Evolutionary conservation across 2,329 filamentous ascomycete genomes (phyloP), one percentile per base, ranked within the genome.

Genomic region (Colletotrichum coccodes): DNA sequence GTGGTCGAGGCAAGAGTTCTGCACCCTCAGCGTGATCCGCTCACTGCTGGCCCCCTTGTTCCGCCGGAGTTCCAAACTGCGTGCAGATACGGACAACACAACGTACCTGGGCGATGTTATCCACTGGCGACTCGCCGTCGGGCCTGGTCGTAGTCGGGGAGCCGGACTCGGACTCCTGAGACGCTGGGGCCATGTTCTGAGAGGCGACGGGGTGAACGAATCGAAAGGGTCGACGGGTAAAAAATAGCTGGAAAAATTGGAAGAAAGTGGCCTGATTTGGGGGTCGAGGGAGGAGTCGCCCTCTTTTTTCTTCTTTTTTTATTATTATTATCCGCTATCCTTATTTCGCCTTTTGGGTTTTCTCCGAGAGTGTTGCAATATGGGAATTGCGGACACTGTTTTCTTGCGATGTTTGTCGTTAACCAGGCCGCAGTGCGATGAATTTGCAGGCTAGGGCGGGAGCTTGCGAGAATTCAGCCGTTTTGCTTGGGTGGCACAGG

Each of bases 81-180:
- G 21, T 42, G 54, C 56, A 65, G 54, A 64, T 68, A 68, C 61
- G 46, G 60, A 60, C 42, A 36, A 50, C 16, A 34, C 46, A 62
- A 68, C 64, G 28, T 70, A 70, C 68, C 68, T 70, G 68, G 47
- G 68, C 68, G 38, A 70, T 64, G 44, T 68, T 70, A 42, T 70
- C 68, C 53, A 60, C 68, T 42, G 61, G 60, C 65, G 64, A 68
- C 50, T 68, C 61, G 62, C 30, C 36, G 42, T 69, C 66, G 28
- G 61, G 56, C 62, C 66, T 65, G 66, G 40, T 66, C 46, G 49
- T 70, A 26, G 54, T 70, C 66, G 69, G 57, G 61, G 69, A 62
- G 66, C 28, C 66, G 66, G 69, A 46, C 69, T 70, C 57, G 42
- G 47, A 38, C 52, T 65, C 69, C 57, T 70, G 57, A 42, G 57